Evolutionary conservation across 306 rosid genomes (phyloP), one percentile per base, ranked within the genome.

Genomic region (Lablab purpureus): DNA sequence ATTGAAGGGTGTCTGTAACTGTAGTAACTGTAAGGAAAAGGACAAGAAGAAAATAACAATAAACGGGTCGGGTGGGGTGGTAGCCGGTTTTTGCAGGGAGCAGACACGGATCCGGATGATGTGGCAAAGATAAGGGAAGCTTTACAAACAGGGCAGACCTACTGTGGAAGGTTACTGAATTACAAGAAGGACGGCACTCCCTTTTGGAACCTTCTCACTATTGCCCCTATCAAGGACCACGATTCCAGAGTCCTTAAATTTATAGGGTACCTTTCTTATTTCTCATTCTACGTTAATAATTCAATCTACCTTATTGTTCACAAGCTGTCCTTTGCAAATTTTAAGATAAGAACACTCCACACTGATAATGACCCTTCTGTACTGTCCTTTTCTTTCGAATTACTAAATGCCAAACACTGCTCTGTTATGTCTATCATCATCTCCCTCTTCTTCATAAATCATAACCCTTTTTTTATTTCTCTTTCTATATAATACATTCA

Each of bases 151-250:
- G 93, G 97, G 40, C 64, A 73, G 1, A 84, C 85, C 52, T 95
- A 91, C 27, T 95, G 99, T 66, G 98, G 99, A 67, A 88, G 99
- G 78, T 83, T 95, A 43, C 75, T 95, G 43, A 95, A 95, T 87
- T 95, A 95, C 86, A 95, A 95, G 96, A 95, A 95, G 45, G 99
- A 95, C 65, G 99, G 99, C 56, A 92, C 96, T 2, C 95, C 97
- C 0, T 95, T 90, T 81, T 95, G 99, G 99, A 95, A 95, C 82
- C 87, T 95, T 55, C 98, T 95, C 46, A 95, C 99, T 25, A 83
- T 95, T 80, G 80, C 99, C 0, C 99, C 99, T 4, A 91, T 95
- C 64, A 92, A 95, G 77, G 98, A 92, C 59, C 89, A 95, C 1
- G 55, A 83, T 8, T 98, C 94, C 11, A 88, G 87, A 23, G 77